phyloP scores from a whole-genome alignment of 1,284 basidiomycete genomes.

The Bjerkandera adusta region DNA sequence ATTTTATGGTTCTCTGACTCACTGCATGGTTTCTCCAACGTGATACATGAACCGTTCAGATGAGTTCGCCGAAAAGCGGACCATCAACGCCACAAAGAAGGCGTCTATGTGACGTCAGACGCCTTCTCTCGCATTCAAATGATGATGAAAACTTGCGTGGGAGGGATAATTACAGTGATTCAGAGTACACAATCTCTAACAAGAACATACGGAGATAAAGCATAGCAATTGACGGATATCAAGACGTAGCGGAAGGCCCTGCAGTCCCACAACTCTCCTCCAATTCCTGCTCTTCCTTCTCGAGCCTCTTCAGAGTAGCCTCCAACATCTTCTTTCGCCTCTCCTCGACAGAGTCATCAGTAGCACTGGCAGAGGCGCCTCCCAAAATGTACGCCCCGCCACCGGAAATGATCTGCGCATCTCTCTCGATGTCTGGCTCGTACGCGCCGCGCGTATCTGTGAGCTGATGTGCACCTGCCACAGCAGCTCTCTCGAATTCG shows the following conservation, averaged over 20 bases:
- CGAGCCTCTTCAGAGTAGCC: conserved; percentile 57
- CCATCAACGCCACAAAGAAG: no score
- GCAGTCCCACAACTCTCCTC: conserved; percentile 68
- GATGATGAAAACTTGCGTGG: no score
- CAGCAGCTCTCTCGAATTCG: conserved; percentile 56
- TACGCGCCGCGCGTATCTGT: conserved; percentile 41
- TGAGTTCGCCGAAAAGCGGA: no score
- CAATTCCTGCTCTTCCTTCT: conserved; percentile 66
- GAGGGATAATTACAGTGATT: no score
- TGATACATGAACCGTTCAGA: no score
- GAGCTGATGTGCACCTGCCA: conserved; percentile 55
- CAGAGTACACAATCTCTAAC: no score
- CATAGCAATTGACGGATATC: no score
- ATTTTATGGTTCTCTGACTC: no score
- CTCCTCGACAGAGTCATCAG: conserved; percentile 51
- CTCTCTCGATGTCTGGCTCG: conserved; percentile 54
- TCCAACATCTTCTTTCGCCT: conserved; percentile 50
- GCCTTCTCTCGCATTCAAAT: no score
- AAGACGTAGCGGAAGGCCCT: conserved; percentile 15
- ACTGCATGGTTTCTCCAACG: no score
- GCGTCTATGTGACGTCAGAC: no score
- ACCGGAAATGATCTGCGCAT: conserved; percentile 37
- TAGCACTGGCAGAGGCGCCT: conserved; percentile 19
- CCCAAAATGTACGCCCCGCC: conserved; percentile 35
- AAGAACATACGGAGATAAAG: no score